A percentile compares a stretch with the other conserved stretches of the same genome.
Evolutionary conservation across 768 basidiomycete species (phyloP).

Genomic region (Calocybe gangraenosa): DNA sequence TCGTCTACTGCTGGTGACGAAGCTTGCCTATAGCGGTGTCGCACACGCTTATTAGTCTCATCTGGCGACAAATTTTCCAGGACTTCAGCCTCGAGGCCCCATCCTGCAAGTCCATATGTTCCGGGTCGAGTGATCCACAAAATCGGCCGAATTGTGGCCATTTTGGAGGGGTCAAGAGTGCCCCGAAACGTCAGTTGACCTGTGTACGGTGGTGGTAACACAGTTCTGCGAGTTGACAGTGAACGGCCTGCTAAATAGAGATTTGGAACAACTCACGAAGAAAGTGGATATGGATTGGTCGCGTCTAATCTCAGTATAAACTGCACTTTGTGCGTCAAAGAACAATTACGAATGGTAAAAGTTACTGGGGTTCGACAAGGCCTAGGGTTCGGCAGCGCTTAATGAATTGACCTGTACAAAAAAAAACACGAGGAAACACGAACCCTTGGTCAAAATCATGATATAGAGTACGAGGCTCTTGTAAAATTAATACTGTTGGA

Average conservation of each 20-base stretch:
- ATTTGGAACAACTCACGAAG: conserved; percentile 8
- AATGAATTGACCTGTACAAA: too few relatives aligned
- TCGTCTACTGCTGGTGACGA: conserved; percentile 22
- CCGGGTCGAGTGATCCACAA: conserved; percentile 65
- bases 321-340: conserved; percentile 54
- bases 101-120: conserved; percentile 58
- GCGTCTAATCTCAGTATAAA: conserved; percentile 49
- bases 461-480: conserved; percentile 34
- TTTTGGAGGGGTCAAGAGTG: conserved; percentile 45
- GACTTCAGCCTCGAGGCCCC: conserved; percentile 69
- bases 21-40: conserved; percentile 34
- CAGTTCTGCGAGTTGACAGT: conserved; percentile 27
- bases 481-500: conserved; percentile 55
- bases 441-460: conserved; percentile 76
- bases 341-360: conserved; percentile 69
- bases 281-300: conserved; percentile 10
- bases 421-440: conserved; percentile 30
- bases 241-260: background rate
- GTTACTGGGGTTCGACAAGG: conserved; percentile 48
- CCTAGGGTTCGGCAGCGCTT: conserved; percentile 29
- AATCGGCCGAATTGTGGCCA: conserved; percentile 38
- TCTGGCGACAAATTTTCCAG: conserved; percentile 25
- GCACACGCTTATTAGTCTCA: conserved; percentile 10
- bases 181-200: conserved; percentile 70
- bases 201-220: conserved; percentile 51